Evolutionary conservation across 345 rosid genomes (phyloP), one percentile per base, ranked within the genome.

Genomic region (Microthlaspi erraticum): DNA sequence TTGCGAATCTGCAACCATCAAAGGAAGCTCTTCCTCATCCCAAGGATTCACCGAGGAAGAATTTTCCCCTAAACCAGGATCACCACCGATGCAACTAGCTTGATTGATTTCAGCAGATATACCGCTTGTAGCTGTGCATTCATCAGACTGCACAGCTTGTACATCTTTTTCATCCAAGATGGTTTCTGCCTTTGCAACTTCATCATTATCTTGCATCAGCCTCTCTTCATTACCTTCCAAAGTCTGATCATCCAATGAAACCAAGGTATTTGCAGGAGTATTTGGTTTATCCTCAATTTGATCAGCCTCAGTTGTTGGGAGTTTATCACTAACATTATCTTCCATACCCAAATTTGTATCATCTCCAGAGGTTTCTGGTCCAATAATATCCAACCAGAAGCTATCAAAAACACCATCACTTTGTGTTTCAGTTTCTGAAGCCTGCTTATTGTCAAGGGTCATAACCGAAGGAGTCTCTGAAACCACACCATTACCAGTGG

Each of bases 21-120:
- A 64, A 26, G 93, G 94, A 50, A 74, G 85, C 77, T 88, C 91
- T 29, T 88, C 94, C 51, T 90, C 88, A 2, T 64, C 75, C 83
- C 84, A 80, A 62, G 83, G 79, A 81, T 87, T 84, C 68, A 66
- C 80, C 32, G 90, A 84, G 77, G 88, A 81, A 41, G 77, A 75
- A 34, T 78, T 61, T 23, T 74, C 73, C 57, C 81, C 77, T 64
- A 68, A 13, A 75, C 74, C 70, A 78, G 80, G 64, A 59, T 78
- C 85, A 41, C 49, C 65, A 51, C 78, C 73, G 11, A 56, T 14
- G 50, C 70, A 49, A 69, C 60, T 57, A 36, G 66, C 72, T 68
- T 72, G 77, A 59, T 12, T 59, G 73, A 63, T 64, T 76, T 85
- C 84, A 13, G 54, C 14, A 42, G 74, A 70, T 60, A 23, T 54